Evolutionary conservation across 2,329 filamentous ascomycete genomes (phyloP).

Genomic region (Zymoseptoria ardabiliae): DNA sequence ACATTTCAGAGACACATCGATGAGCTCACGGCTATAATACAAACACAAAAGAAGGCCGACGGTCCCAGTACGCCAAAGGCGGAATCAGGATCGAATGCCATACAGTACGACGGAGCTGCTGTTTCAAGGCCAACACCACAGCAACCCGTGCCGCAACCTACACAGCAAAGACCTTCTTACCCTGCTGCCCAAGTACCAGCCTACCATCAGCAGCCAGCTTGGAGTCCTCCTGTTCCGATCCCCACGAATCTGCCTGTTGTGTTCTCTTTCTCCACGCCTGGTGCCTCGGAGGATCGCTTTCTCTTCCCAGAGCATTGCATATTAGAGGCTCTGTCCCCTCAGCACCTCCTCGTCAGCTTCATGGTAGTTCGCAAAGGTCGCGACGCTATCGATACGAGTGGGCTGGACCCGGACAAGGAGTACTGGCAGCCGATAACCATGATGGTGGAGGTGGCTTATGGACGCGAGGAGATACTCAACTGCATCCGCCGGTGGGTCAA

Average conservation of each 20-base stretch:
- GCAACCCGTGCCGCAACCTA: constrained; percentile 7
- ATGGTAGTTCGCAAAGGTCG: constrained; percentile 67
- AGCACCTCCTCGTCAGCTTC: constrained; percentile 64
- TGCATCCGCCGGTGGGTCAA: constrained; percentile 51
- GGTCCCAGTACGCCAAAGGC: constrained; percentile 12
- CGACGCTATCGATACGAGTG: constrained; percentile 36
- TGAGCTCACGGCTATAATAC: constrained; percentile 55
- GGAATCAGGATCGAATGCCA: constrained; percentile 11
- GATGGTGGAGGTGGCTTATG: constrained; percentile 47
- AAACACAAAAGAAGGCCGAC: constrained; percentile 32
- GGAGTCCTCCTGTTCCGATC: constrained; percentile 7
- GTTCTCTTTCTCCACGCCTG: constrained; percentile 41
- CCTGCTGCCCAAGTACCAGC: constrained; percentile 5
- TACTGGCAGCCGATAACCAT: constrained; percentile 70
- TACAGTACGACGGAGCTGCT: constrained; percentile 19
- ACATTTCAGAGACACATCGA: constrained; percentile 77
- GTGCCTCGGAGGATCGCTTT: constrained; percentile 65
- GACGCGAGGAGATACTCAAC: constrained; percentile 46
- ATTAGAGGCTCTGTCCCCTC: constrained; percentile 53
- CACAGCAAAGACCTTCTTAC: constrained; percentile 4
- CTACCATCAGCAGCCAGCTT: constrained; percentile 20
- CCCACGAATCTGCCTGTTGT: constrained; percentile 57
- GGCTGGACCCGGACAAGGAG: constrained; percentile 45
- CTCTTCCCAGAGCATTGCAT: constrained; percentile 73
- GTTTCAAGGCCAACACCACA: constrained; percentile 9